Conservation (phyloP, 805 yeast species). For the Wickerhamiella allomyrinae region DNA sequence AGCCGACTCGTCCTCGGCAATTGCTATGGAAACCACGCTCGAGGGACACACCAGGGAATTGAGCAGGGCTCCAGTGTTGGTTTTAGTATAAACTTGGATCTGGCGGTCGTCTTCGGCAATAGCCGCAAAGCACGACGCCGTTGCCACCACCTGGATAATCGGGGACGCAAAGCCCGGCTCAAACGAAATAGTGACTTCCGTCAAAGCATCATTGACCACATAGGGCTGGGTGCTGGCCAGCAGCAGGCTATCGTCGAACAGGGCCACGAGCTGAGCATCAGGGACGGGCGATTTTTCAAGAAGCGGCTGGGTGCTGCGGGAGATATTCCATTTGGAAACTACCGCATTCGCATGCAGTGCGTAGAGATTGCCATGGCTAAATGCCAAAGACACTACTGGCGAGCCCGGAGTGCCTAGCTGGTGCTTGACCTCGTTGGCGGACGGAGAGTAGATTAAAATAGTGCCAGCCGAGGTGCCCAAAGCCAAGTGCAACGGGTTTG, state of each 20-base stretch:
- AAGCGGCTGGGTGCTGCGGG: constrained; percentile 29
- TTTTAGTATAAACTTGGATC: constrained; percentile 49
- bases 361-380: constrained; percentile 3
- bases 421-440: constrained; percentile 40
- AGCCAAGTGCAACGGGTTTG: constrained; percentile 34
- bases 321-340: constrained; percentile 48
- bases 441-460: constrained; percentile 52
- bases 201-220: constrained; percentile 30
- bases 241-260: constrained; percentile 30
- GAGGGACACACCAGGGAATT: constrained; percentile 58
- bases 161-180: constrained; percentile 65
- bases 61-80: constrained; percentile 28
- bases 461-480: constrained; percentile 55
- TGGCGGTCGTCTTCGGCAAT: constrained; percentile 72
- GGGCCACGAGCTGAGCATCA: constrained; percentile 10
- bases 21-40: constrained; percentile 33
- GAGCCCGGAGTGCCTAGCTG: constrained; percentile 20
- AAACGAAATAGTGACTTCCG: constrained; percentile 34
- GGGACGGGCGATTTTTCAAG: constrained; percentile 8
- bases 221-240: constrained; percentile 55
- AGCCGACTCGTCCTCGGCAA: constrained; percentile 16
- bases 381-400: constrained; percentile 1
- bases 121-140: constrained; percentile 40
- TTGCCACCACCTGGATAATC: constrained; percentile 34
- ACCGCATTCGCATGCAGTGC: constrained; percentile 16